Evolutionary conservation across 495 filamentous ascomycete genomes (phyloP).

Genomic region (Talaromyces liani): DNA sequence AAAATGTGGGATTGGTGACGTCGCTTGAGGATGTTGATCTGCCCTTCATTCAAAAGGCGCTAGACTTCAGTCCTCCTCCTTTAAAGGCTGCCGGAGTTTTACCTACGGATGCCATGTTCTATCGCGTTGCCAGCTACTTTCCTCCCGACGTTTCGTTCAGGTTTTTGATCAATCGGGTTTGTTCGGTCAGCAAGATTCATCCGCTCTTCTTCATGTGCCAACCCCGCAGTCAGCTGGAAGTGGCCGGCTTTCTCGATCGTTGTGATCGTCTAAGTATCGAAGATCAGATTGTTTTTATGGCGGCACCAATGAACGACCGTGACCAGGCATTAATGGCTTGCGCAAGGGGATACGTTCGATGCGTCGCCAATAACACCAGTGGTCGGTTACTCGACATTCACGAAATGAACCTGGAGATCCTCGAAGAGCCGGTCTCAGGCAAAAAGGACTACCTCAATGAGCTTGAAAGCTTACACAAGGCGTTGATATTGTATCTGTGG

Average conservation of each 20-base stretch:
- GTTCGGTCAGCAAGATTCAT: constrained; percentile 54
- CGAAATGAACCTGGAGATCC: constrained; percentile 56
- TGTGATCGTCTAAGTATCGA: constrained; percentile 54
- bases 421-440: constrained; percentile 44
- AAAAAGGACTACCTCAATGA: constrained; percentile 47
- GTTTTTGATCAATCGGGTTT: constrained; percentile 65
- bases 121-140: constrained; percentile 70
- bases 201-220: constrained; percentile 67
- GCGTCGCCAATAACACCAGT: constrained; percentile 54
- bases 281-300: constrained; percentile 70
- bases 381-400: constrained; percentile 61
- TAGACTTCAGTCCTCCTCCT: constrained; percentile 54
- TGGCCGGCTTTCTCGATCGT: constrained; percentile 63
- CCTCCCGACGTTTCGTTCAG: constrained; percentile 66
- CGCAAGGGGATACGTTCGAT: constrained; percentile 53
- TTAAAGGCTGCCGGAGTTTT: constrained; percentile 68
- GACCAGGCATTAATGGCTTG: constrained; percentile 22
- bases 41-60: constrained; percentile 48
- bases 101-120: constrained; percentile 56
- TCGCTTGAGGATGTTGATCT: constrained; percentile 68
- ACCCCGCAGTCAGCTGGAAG: constrained; percentile 45
- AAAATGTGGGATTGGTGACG: constrained; percentile 66
- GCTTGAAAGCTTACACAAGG: constrained; percentile 73
- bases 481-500: constrained; percentile 82
- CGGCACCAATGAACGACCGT: constrained; percentile 47